Conservation (phyloP, 2,329 filamentous ascomycete genomes). For the Thielaviopsis populi region DNA sequence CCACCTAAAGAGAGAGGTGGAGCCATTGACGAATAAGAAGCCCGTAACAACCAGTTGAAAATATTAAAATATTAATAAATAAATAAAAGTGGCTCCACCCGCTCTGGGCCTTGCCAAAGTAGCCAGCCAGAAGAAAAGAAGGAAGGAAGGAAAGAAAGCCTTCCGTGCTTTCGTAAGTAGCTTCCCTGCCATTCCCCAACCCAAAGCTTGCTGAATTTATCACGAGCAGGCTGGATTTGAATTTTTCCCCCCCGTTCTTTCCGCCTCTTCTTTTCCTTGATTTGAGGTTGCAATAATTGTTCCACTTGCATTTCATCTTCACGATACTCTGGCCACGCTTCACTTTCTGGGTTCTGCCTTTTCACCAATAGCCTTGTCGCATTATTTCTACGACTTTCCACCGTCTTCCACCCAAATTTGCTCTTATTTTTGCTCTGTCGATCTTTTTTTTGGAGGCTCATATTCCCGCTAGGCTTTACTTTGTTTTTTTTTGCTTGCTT, state of each 20-base stretch:
- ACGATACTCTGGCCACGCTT: background rate
- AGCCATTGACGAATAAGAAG: background rate
- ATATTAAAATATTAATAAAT: too few relatives aligned
- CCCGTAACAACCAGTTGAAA: background rate
- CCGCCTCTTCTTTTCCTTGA: background rate
- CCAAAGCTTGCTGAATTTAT: background rate
- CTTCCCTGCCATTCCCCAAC: conserved; percentile 1
- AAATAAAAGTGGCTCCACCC: background rate
- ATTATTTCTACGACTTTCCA: background rate
- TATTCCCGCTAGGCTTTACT: background rate
- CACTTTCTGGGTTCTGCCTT: background rate
- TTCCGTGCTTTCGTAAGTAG: background rate
- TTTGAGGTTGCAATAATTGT: background rate
- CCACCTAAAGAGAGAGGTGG: background rate
- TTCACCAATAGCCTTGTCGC: background rate
- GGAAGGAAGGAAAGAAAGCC: background rate
- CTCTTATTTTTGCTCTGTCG: background rate
- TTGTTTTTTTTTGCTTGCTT: background rate
- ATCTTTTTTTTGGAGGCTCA: background rate
- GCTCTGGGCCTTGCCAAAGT: background rate
- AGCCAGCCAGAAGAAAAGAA: background rate
- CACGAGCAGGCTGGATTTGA: background rate
- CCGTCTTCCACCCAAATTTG: background rate
- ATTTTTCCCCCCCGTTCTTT: background rate
- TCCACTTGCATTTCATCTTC: background rate